Evolutionary conservation across 768 basidiomycete species (phyloP).

Genomic region (Russula vinacea): DNA sequence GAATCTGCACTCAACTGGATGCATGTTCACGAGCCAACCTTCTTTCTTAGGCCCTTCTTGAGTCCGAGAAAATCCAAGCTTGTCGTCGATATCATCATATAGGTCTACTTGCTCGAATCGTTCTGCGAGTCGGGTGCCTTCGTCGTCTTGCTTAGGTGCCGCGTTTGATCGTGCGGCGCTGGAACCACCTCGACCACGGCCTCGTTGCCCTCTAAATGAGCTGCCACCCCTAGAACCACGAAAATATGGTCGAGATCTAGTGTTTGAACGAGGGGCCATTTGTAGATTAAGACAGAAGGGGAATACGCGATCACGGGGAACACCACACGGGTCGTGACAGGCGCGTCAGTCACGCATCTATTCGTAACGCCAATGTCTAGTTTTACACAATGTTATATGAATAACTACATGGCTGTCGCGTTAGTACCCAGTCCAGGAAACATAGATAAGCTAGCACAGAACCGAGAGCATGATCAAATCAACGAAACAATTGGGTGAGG

Average conservation of each 20-base stretch:
- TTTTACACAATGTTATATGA: constrained; percentile 14
- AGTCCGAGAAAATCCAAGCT: constrained; percentile 79
- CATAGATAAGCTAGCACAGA: constrained; percentile 23
- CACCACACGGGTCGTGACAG: constrained; percentile 4
- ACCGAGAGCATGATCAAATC: constrained; percentile 21
- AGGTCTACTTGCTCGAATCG: constrained; percentile 75
- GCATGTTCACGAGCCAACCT: constrained; percentile 99
- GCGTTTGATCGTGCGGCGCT: constrained; percentile 42
- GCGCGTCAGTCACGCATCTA: constrained; percentile 22
- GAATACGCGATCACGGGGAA: neutral
- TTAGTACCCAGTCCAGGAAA: constrained; percentile 22
- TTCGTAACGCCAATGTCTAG: neutral
- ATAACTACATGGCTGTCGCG: constrained; percentile 21
- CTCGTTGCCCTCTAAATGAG: constrained; percentile 46
- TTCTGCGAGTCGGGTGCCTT: constrained; percentile 83
- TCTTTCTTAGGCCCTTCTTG: constrained; percentile 75
- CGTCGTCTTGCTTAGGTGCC: constrained; percentile 74
- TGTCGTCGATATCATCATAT: constrained; percentile 88
- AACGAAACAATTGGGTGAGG: constrained; percentile 16
- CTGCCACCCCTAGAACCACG: constrained; percentile 42
- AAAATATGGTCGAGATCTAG: constrained; percentile 37
- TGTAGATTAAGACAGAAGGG: neutral
- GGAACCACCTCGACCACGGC: constrained; percentile 45
- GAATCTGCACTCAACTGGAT: constrained; percentile 62
- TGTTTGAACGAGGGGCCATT: constrained; percentile 27